phyloP scores from a whole-genome alignment of 2,329 filamentous ascomycete genomes.

The Biscogniauxia marginata region DNA sequence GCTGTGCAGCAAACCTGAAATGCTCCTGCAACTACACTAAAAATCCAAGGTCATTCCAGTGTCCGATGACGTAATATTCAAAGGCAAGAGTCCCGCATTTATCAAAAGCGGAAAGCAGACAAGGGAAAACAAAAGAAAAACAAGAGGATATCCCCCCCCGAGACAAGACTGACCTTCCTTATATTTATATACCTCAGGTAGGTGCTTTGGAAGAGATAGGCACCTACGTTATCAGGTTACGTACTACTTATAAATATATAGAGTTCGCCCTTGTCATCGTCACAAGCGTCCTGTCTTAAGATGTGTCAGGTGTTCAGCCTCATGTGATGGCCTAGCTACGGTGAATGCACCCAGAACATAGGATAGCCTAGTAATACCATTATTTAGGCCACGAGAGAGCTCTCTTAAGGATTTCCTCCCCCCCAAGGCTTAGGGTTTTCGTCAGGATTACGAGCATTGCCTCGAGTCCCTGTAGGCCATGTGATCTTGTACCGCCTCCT shows the following conservation, averaged over 20 bases:
- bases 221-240: not conserved
- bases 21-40: no score
- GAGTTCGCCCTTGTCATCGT: not conserved
- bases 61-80: not conserved
- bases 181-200: no score
- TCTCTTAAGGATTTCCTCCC: no score
- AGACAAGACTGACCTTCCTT: not conserved
- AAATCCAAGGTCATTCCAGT: not conserved
- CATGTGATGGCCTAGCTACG: no score
- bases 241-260: not conserved
- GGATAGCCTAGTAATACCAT: no score
- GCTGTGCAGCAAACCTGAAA: not conserved
- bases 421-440: no score
- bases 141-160: not conserved
- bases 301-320: no score
- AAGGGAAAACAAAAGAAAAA: not conserved
- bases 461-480: not conserved
- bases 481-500: no score
- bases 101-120: no score
- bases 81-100: not conserved
- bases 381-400: no score
- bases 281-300: not conserved
- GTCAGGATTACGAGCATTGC: not conserved
- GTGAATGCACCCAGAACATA: no score
- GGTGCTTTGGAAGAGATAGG: no score